These are phyloP conservation scores for Quercus cerris DNA, from an alignment of 306 rosid genomes.

Conservation along the genomic window DNA sequence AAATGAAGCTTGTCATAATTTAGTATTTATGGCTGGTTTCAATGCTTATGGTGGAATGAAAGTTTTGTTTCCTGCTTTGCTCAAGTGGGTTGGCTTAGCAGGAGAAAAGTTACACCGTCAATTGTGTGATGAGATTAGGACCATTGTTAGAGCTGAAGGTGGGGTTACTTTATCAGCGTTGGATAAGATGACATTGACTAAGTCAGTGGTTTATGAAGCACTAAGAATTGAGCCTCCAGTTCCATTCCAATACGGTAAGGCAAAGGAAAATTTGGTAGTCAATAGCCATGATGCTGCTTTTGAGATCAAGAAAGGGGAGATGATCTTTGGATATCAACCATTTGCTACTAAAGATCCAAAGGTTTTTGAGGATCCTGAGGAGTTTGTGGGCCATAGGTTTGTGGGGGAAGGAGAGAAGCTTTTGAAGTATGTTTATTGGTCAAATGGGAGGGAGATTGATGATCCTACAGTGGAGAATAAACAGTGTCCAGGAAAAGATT, in stretches of 20 bases:
- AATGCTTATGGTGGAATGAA: conserved; percentile 69
- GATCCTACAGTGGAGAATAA: conserved; percentile 35
- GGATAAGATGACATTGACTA: conserved; percentile 54
- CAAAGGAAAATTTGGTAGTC: conserved; percentile 57
- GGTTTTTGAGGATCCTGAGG: conserved; percentile 45
- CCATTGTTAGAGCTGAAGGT: conserved; percentile 40
- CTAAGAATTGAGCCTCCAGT: conserved; percentile 77
- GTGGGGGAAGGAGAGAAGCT: conserved; percentile 34
- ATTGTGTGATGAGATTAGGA: conserved; percentile 53
- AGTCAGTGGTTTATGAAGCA: conserved; percentile 58
- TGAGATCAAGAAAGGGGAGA: conserved; percentile 72
- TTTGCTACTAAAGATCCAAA: conserved; percentile 61
- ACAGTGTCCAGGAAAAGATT: conserved; percentile 46
- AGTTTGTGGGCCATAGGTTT: conserved; percentile 41
- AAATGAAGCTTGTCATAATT: conserved; percentile 69
- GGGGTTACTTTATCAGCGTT: conserved; percentile 32
- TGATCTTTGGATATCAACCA: conserved; percentile 73
- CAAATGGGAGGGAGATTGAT: conserved; percentile 41
- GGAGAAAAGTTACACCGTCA: conserved; percentile 45
- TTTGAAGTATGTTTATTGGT: conserved; percentile 50
- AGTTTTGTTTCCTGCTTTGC: conserved; percentile 45
- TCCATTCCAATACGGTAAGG: conserved; percentile 66
- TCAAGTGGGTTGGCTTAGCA: conserved; percentile 62
- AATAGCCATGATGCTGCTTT: conserved; percentile 52
- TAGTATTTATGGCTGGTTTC: conserved; percentile 59